A percentile compares a stretch with the other conserved stretches of the same genome.
These are phyloP conservation scores for Fraxinus ornus DNA, from an alignment of 305 asterid genomes.

Conservation along the genomic window DNA sequence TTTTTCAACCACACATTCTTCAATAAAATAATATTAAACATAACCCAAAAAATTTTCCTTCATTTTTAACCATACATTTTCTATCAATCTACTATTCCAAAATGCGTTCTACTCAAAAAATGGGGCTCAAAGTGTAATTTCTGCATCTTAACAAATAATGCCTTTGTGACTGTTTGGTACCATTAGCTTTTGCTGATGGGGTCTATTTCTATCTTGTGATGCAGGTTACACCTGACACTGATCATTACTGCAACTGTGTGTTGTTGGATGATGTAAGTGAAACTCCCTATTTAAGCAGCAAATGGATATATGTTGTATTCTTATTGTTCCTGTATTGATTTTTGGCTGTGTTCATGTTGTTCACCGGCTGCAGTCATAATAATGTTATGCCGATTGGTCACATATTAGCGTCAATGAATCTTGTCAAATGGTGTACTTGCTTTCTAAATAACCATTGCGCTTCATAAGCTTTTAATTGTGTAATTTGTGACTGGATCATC, in stretches of 20 bases:
- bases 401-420: not conserved
- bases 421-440: not conserved
- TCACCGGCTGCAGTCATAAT: not conserved
- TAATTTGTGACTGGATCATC: not conserved
- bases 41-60: not conserved
- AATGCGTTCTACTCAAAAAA: not conserved
- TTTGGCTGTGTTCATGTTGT: not conserved
- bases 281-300: conserved; percentile 13
- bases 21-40: not conserved
- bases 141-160: not conserved
- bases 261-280: conserved; percentile 99
- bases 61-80: not conserved
- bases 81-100: not conserved
- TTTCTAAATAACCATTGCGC: not conserved
- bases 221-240: conserved; percentile 92
- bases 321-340: not conserved
- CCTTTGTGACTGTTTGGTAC: not conserved
- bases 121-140: not conserved
- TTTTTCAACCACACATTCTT: not conserved
- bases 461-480: not conserved
- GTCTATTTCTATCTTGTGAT: conserved; percentile 26
- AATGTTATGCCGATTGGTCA: not conserved
- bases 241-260: conserved; percentile 90
- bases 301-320: not conserved
- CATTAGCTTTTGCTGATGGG: not conserved